A percentile compares a stretch with the other conserved stretches of the same genome.
Evolutionary conservation across 2,329 filamentous ascomycete species (phyloP).

Genomic region (Aureobasidium sp.): DNA sequence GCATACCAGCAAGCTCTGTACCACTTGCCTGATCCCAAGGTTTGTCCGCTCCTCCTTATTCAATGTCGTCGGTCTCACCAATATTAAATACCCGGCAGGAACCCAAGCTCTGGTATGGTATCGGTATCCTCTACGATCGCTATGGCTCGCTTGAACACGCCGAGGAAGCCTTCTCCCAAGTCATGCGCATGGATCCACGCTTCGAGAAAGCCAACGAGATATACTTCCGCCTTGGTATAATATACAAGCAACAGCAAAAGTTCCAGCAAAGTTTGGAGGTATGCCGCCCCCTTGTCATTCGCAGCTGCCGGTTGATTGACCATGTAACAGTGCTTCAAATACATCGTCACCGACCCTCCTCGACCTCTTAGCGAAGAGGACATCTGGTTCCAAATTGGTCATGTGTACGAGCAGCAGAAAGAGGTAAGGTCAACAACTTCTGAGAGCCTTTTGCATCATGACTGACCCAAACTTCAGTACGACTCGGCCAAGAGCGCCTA

Average conservation of each 20-base stretch:
- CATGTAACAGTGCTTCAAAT: conserved; percentile 79
- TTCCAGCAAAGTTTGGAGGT: conserved; percentile 88
- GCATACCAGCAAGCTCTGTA: conserved; percentile 94
- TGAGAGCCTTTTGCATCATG: not conserved
- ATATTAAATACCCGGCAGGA: conserved; percentile 47
- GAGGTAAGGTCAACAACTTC: conserved; percentile 56
- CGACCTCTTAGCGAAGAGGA: conserved; percentile 92
- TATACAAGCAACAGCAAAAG: conserved; percentile 97
- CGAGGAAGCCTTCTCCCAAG: conserved; percentile 95
- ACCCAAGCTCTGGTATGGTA: conserved; percentile 97
- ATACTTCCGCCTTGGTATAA: conserved; percentile 97
- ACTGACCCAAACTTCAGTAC: conserved; percentile 51
- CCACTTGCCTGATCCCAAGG: conserved; percentile 87
- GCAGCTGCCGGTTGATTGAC: conserved; percentile 17
- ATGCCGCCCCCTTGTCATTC: conserved; percentile 19
- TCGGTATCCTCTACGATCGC: conserved; percentile 92
- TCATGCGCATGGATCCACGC: conserved; percentile 96
- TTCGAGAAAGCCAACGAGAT: conserved; percentile 99
- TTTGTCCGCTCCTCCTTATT: conserved; percentile 33
- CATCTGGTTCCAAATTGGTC: conserved; percentile 99
- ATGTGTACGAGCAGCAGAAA: conserved; percentile 98
- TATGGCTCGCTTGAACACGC: conserved; percentile 96
- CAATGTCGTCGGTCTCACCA: conserved; percentile 6
- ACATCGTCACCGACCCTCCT: conserved; percentile 89
- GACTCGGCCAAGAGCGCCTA: conserved; percentile 90